Evolutionary conservation across 2,329 filamentous ascomycete genomes (phyloP), one percentile per base, ranked within the genome.

Genomic region (Mariannaea sp.): DNA sequence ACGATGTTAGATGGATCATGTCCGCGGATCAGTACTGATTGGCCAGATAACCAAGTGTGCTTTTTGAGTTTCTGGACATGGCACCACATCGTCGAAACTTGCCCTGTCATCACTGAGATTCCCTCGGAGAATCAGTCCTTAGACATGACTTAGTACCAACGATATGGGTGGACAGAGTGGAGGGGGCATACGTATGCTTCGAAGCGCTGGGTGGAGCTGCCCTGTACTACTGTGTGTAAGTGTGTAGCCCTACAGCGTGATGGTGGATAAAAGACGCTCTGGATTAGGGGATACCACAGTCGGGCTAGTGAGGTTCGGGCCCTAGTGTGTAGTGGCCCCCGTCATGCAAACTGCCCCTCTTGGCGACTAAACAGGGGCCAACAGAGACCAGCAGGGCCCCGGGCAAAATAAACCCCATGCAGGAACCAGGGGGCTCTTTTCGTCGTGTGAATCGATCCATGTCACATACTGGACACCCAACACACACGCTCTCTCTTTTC

Each of bases 381-480:
- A 7, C 5, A 8, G 30, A n/a, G 35, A 38, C 19, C 16, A 19
- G 12, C 12, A 22, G 39, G 7, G 10, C 9, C 27, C n/a, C n/a
- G 16, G 35, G 30, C 42, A 17, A 45, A 36, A 19, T 22, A 22
- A 22, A 19, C 36, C n/a, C 36, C 46, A 5, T 19, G 10, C n/a
- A 29, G 26, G 36, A 41, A 29, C 46, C 20, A 49, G 38, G 46
- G 29, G 38, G n/a, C n/a, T n/a, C n/a, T 41, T 49, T 32, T 38
- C 33, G 20, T 27, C 29, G n/a, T n/a, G n/a, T n/a, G n/a, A n/a
- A n/a, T n/a, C n/a, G n/a, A n/a, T n/a, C n/a, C n/a, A n/a, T n/a
- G n/a, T n/a, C n/a, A n/a, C n/a, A n/a, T n/a, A n/a, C n/a, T n/a
- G n/a, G n/a, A n/a, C n/a, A n/a, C n/a, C n/a, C 12, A 16, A 24